These are phyloP conservation scores for Backusella australiensis DNA, from an alignment of 192 early-diverging fungal genomes.

Conservation along the genomic window DNA sequence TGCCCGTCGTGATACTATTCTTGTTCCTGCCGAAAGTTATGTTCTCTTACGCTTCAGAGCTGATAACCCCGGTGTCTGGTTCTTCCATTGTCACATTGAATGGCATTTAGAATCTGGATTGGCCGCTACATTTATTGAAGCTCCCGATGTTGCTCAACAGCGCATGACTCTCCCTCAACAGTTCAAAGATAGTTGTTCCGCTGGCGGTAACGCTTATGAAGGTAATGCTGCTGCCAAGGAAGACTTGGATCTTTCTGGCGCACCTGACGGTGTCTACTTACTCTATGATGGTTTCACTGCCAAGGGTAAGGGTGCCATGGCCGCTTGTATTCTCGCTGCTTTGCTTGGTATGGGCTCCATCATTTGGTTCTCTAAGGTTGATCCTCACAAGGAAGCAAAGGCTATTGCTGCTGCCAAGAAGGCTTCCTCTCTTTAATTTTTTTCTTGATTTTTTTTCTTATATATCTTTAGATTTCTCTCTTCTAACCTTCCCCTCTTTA, in stretches of 20 bases:
- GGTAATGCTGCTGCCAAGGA: conserved; percentile 78
- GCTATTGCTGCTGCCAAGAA: conserved; percentile 10
- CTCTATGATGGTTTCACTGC: conserved; percentile 56
- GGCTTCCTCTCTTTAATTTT: neutral
- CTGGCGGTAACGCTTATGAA: conserved; percentile 49
- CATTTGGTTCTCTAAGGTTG: conserved; percentile 62
- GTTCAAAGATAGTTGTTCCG: conserved; percentile 62
- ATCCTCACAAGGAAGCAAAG: conserved; percentile 16
- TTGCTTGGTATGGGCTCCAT: conserved; percentile 73
- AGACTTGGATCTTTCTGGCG: conserved; percentile 64
- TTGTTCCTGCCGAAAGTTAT: conserved; percentile 64
- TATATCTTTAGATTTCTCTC: neutral
- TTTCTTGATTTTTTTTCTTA: neutral
- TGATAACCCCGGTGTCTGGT: conserved; percentile 82
- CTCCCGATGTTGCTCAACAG: conserved; percentile 56
- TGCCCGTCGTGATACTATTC: conserved; percentile 70
- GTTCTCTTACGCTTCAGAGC: conserved; percentile 72
- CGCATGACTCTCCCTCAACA: conserved; percentile 48
- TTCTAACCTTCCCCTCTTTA: neutral
- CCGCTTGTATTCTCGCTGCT: conserved; percentile 69
- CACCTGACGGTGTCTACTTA: conserved; percentile 46
- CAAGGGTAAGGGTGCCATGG: conserved; percentile 74
- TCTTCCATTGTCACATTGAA: conserved; percentile 89
- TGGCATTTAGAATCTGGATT: conserved; percentile 76
- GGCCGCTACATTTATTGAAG: conserved; percentile 68